Percentiles rank a stretch among this genome's conserved stretches.
phyloP scores from a whole-genome alignment of 257 asterid genomes.

The Capsicum baccatum region DNA sequence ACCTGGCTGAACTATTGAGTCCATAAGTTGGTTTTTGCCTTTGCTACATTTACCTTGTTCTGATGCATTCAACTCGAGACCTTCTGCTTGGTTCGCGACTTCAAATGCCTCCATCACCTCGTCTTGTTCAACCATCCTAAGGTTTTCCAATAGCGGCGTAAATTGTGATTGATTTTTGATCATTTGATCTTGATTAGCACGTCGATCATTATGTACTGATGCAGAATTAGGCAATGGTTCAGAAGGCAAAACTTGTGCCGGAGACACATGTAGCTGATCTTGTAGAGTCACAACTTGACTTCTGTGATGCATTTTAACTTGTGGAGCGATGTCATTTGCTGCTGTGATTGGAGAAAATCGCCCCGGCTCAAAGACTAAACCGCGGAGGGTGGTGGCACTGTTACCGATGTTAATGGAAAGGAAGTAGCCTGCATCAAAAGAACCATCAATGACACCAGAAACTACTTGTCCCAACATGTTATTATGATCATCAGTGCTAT shows the following conservation, averaged over 20 bases:
- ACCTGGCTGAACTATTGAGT: conserved; percentile 25
- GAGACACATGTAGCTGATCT: conserved; percentile 17
- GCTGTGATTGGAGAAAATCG: conserved; percentile 33
- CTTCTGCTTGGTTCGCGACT: conserved; percentile 48
- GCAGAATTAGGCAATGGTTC: conserved; percentile 29
- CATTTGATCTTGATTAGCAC: conserved; percentile 29
- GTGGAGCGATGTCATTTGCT: conserved; percentile 37
- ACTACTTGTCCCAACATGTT: conserved; percentile 32
- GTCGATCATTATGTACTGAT: conserved; percentile 24
- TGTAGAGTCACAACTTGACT: not conserved
- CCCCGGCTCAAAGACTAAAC: conserved; percentile 34
- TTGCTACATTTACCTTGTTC: conserved; percentile 32
- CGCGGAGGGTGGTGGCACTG: conserved; percentile 21
- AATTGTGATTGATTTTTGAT: conserved; percentile 34
- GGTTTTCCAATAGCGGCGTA: conserved; percentile 44
- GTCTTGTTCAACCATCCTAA: conserved; percentile 73
- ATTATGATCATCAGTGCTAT: not conserved
- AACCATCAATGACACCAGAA: conserved; percentile 34
- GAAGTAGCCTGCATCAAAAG: conserved; percentile 38
- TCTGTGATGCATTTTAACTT: conserved; percentile 33
- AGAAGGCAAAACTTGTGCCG: conserved; percentile 38
- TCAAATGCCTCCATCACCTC: conserved; percentile 73
- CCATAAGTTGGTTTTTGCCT: conserved; percentile 4
- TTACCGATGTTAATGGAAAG: conserved; percentile 34
- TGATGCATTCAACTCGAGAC: conserved; percentile 30